Evolutionary conservation across 768 basidiomycete species (phyloP).

Genomic region (Tubosaeta sp.): DNA sequence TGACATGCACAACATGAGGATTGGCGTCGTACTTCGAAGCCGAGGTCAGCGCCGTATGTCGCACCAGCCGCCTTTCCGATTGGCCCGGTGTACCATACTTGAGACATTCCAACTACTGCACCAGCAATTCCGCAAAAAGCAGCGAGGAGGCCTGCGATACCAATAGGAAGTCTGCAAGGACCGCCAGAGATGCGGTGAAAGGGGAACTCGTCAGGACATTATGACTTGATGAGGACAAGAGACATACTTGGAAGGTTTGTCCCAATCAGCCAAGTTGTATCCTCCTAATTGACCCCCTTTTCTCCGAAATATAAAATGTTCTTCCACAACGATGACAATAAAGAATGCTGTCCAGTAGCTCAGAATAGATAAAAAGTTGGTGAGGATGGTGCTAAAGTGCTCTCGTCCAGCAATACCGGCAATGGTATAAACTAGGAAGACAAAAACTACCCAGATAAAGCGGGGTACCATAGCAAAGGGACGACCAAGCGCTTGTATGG

Average conservation of each 20-base stretch:
- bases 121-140: conserved; percentile 44
- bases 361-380: conserved; percentile 40
- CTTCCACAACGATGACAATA: conserved; percentile 41
- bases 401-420: conserved; percentile 41
- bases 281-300: conserved; percentile 40
- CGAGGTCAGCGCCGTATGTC: conserved; percentile 45
- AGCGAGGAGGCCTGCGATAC: conserved; percentile 45
- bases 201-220: neutral
- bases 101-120: conserved; percentile 51
- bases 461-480: conserved; percentile 42
- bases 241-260: conserved; percentile 34
- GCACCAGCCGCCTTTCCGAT: conserved; percentile 40
- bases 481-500: conserved; percentile 42
- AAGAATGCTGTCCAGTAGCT: conserved; percentile 48
- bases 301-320: conserved; percentile 45
- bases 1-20: neutral
- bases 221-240: neutral
- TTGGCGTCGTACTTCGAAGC: conserved; percentile 43
- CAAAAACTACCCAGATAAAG: conserved; percentile 42
- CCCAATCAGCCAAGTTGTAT: conserved; percentile 50
- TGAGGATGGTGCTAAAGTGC: conserved; percentile 41
- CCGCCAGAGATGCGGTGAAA: neutral
- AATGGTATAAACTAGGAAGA: conserved; percentile 37
- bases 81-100: conserved; percentile 51
- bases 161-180: conserved; percentile 39